Conservation (phyloP, 331 rosid genomes). For the Dryas integrifolia region DNA sequence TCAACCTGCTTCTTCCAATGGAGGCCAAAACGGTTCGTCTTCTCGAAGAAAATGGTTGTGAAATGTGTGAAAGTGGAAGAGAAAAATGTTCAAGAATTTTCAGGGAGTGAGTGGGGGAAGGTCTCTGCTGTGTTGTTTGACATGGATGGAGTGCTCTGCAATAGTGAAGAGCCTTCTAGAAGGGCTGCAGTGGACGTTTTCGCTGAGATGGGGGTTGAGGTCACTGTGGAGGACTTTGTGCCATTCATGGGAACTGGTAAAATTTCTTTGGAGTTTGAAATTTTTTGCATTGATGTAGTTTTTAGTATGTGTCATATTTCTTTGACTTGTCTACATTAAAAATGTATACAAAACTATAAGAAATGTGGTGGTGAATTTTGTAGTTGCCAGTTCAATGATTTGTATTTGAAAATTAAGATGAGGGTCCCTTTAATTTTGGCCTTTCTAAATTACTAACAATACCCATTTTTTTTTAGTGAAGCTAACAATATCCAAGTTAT, state of each 20-base stretch:
- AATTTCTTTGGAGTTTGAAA: not conserved
- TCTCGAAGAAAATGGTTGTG: slow-evolving; percentile 33
- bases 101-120: slow-evolving; percentile 65
- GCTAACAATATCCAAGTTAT: too few species aligned
- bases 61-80: slow-evolving; percentile 58
- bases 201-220: slow-evolving; percentile 77
- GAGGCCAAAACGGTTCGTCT: slow-evolving; percentile 39
- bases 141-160: slow-evolving; percentile 94
- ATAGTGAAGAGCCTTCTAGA: slow-evolving; percentile 82
- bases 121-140: slow-evolving; percentile 90
- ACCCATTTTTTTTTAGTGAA: not conserved
- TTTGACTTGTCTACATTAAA: not conserved
- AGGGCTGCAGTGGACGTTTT: slow-evolving; percentile 80
- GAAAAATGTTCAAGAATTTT: slow-evolving; percentile 39
- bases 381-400: not conserved
- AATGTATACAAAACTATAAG: not conserved
- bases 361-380: not conserved
- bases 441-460: not conserved
- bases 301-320: not conserved
- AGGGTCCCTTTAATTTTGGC: not conserved
- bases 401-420: not conserved
- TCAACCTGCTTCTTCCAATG: slow-evolving; percentile 39
- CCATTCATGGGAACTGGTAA: slow-evolving; percentile 97
- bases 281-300: not conserved
- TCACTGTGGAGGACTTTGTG: slow-evolving; percentile 75